phyloP scores from a whole-genome alignment of 2,329 filamentous ascomycete genomes.

The Remersonia thermophila region DNA sequence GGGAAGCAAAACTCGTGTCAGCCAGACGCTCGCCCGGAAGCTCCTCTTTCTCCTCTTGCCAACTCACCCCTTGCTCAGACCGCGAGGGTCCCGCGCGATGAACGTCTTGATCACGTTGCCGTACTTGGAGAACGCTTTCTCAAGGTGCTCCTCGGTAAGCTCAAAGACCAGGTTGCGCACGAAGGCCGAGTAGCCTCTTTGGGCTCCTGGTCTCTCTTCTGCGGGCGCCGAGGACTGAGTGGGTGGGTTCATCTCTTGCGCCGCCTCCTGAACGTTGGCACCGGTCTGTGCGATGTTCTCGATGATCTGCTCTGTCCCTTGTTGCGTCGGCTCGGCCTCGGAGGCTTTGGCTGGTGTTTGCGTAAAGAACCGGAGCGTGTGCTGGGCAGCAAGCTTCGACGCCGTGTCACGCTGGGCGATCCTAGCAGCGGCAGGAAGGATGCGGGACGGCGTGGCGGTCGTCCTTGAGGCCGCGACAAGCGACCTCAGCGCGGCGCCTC shows the following conservation, averaged over 20 bases:
- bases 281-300: constrained; percentile 5
- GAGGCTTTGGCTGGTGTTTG: not conserved
- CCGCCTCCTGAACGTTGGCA: constrained; percentile 10
- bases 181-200: constrained; percentile 14
- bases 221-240: not conserved
- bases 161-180: constrained; percentile 26
- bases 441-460: no score
- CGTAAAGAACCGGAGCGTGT: no score
- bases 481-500: no score
- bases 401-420: no score
- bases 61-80: constrained; percentile 25
- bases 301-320: no score
- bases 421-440: no score
- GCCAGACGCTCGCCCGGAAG: not conserved
- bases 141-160: constrained; percentile 23
- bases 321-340: no score
- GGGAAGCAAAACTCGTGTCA: constrained; percentile 4
- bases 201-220: constrained; percentile 1
- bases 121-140: constrained; percentile 23
- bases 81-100: constrained; percentile 23
- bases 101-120: constrained; percentile 17
- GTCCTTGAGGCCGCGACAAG: no score
- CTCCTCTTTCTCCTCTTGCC: not conserved
- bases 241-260: constrained; percentile 4
- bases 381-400: no score